Conservation (phyloP, 768 basidiomycete species). For the Scleroderma citrinum region DNA sequence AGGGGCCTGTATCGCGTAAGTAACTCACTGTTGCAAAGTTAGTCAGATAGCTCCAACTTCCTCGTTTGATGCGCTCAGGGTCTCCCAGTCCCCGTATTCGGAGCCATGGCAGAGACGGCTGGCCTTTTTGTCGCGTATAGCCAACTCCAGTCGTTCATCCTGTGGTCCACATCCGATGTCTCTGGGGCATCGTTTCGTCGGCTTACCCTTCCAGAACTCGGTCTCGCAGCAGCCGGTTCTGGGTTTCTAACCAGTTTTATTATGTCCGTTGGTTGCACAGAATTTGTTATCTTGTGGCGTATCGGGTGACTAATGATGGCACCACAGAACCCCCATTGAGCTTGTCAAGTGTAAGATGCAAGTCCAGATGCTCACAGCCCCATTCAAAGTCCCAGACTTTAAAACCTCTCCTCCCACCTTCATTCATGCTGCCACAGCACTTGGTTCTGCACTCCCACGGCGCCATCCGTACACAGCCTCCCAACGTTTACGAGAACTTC, state of each 20-base stretch:
- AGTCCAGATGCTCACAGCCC: slow-evolving; percentile 63
- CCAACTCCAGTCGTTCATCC: slow-evolving; percentile 57
- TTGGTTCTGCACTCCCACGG: slow-evolving; percentile 1
- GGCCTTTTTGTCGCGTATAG: slow-evolving; percentile 78
- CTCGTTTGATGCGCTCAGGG: slow-evolving; percentile 42
- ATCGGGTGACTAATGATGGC: slow-evolving; percentile 3
- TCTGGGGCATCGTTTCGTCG: slow-evolving; percentile 17
- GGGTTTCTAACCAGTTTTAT: slow-evolving; percentile 79
- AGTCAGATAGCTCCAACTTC: neutral
- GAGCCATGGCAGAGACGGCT: slow-evolving; percentile 86
- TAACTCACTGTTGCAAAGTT: slow-evolving; percentile 9
- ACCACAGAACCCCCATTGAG: slow-evolving; percentile 79
- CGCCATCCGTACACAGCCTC: slow-evolving; percentile 8
- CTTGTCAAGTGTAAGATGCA: slow-evolving; percentile 95
- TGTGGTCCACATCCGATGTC: slow-evolving; percentile 28
- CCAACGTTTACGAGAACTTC: slow-evolving; percentile 22
- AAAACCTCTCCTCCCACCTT: slow-evolving; percentile 13
- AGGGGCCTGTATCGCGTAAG: slow-evolving; percentile 49
- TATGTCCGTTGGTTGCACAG: slow-evolving; percentile 44
- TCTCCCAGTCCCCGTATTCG: slow-evolving; percentile 78
- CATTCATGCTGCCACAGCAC: slow-evolving; percentile 4
- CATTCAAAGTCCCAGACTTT: slow-evolving; percentile 11
- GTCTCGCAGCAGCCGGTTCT: slow-evolving; percentile 72
- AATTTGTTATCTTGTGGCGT: neutral
- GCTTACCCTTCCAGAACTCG: slow-evolving; percentile 60